Base-by-base conservation (phyloP, 306 rosid species). In the Malus sylvestris region DNA sequence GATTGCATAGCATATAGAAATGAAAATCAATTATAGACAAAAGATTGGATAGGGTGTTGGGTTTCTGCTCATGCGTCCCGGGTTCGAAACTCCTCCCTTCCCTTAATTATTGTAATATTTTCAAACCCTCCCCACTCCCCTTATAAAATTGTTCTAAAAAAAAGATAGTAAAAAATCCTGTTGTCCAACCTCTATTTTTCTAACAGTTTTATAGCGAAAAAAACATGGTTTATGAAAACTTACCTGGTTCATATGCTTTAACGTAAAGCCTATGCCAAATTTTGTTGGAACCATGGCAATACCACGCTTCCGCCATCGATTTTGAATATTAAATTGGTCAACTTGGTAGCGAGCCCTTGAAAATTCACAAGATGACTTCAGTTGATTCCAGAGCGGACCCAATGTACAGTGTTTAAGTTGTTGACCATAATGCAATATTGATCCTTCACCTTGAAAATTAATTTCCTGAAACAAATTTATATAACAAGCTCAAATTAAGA, bases 161-260 rank as follows among this genome's bases (percentile, higher is more conserved):
- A 65, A 66, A 65, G 35, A 18, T 18, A 3, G 12, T 18, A 12
- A 7, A 52, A 71, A 32, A n/a, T 55, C 51, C 15, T 46, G 55
- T 32, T 29, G 51, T n/a, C 15, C 35, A 33, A 23, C 25, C 23
- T 33, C 49, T 7, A 32, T 19, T 32, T 33, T 33, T 15, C 10
- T 70, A 51, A 32, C 16, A 71, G 64, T 5, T 71, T 53, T 33
- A 33, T 6, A 19, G 33, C 23, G 4, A 19, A 46, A 71, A 14
- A 20, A 66, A 55, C 14, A 35, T 53, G 29, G 55, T 25, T 66
- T 62, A 32, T 75, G 32, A 73, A 42, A 49, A 61, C 59, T 74
- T 81, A 95, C 98, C 98, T 90, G 98, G 86, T 95, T 95, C 97
- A 92, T 92, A 61, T 89, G 78, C 84, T 95, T 95, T 45, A 81